Evolutionary conservation across 371 early-diverging fungal species (phyloP).

Genomic region (Rhizopus delemar): DNA sequence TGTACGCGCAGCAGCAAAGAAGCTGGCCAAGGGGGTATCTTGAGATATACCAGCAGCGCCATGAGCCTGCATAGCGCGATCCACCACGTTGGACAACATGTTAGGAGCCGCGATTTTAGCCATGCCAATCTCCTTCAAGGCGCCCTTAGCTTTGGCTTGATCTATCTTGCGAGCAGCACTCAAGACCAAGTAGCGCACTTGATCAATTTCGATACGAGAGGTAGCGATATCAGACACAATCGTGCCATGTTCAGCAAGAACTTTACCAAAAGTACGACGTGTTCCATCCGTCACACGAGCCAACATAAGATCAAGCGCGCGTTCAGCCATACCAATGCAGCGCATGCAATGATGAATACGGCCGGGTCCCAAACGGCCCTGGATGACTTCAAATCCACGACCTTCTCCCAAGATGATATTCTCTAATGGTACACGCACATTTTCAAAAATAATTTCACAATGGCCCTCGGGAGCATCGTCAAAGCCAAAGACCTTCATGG

Average conservation of each 20-base stretch:
- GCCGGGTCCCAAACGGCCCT: slow-evolving; percentile 94
- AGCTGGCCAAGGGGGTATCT: slow-evolving; percentile 83
- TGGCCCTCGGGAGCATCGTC: slow-evolving; percentile 97
- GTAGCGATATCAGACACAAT: slow-evolving; percentile 78
- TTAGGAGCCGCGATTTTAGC: slow-evolving; percentile 87
- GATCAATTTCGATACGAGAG: slow-evolving; percentile 89
- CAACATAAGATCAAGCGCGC: slow-evolving; percentile 85
- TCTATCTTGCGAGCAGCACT: slow-evolving; percentile 92
- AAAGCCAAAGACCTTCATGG: slow-evolving; percentile 89
- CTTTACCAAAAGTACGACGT: slow-evolving; percentile 85
- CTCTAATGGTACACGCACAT: slow-evolving; percentile 85
- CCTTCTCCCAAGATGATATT: slow-evolving; percentile 94
- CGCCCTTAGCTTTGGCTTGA: slow-evolving; percentile 80
- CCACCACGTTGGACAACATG: slow-evolving; percentile 72
- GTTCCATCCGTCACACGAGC: slow-evolving; percentile 80
- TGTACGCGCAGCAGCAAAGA: slow-evolving; percentile 83
- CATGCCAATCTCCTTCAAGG: slow-evolving; percentile 91
- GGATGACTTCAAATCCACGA: slow-evolving; percentile 95
- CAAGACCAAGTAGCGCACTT: slow-evolving; percentile 85
- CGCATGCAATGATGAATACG: slow-evolving; percentile 88
- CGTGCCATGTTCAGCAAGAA: slow-evolving; percentile 80
- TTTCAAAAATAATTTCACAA: slow-evolving; percentile 87
- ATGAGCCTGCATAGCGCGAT: slow-evolving; percentile 89
- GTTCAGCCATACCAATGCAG: slow-evolving; percentile 91
- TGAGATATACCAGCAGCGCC: slow-evolving; percentile 91